Conservation (phyloP, 2,329 filamentous ascomycete species). For the Pseudogymnoascus sp. region DNA sequence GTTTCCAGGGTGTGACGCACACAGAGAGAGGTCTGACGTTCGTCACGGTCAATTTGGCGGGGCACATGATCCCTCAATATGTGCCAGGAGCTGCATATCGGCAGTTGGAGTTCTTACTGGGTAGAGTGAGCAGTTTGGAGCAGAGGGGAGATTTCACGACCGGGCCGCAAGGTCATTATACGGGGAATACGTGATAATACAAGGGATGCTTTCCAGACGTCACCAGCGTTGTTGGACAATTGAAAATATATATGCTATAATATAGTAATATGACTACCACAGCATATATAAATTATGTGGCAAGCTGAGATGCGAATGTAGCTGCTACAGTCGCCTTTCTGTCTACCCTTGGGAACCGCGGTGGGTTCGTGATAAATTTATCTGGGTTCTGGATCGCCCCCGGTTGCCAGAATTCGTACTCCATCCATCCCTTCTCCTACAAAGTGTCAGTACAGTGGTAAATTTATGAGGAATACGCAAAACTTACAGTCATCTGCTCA, state of each 20-base stretch:
- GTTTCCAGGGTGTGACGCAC: conserved; percentile 44
- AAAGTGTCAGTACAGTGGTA: not conserved
- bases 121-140: conserved; percentile 46
- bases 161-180: conserved; percentile 23
- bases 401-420: conserved; percentile 58
- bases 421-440: conserved; percentile 56
- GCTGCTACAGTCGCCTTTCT: not conserved
- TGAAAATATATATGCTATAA: not conserved
- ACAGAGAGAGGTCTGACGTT: conserved; percentile 60
- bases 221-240: not conserved
- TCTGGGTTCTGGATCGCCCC: conserved; percentile 33
- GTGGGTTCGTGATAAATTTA: conserved; percentile 4
- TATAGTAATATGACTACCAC: not conserved
- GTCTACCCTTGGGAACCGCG: not conserved
- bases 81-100: conserved; percentile 52
- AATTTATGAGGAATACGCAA: not conserved
- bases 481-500: conserved; percentile 49
- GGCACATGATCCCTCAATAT: conserved; percentile 52
- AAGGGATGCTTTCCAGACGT: not conserved
- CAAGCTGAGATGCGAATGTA: not conserved
- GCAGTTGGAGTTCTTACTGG: conserved; percentile 56
- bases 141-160: conserved; percentile 27
- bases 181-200: conserved; percentile 14
- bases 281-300: conserved; percentile 3
- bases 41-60: conserved; percentile 46